Percentiles rank a stretch among this genome's conserved stretches.
Conservation (phyloP, 306 rosid species). For the Leucaena leucocephala region DNA sequence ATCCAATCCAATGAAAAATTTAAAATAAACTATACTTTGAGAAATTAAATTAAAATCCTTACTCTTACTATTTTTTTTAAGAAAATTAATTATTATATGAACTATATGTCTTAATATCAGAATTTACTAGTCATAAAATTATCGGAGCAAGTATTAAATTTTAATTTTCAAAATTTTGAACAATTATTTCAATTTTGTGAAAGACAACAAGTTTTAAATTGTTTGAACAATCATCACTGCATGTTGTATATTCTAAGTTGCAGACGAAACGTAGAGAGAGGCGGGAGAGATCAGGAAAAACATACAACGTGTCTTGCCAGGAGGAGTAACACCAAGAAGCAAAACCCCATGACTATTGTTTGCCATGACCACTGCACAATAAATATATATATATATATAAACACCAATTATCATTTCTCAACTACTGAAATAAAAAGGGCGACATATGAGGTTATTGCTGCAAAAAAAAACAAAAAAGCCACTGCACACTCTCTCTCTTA, state of each 20-base stretch:
- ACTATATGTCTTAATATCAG: neutral
- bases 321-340: conserved; percentile 77
- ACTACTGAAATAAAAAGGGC: too few relatives aligned
- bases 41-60: too few relatives aligned
- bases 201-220: neutral
- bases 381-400: neutral
- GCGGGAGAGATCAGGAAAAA: conserved; percentile 5
- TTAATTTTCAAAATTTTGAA: too few relatives aligned
- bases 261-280: neutral
- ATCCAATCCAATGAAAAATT: too few relatives aligned
- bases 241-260: neutral
- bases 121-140: too few relatives aligned
- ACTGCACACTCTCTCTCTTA: too few relatives aligned
- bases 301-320: conserved; percentile 82
- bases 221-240: neutral
- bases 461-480: too few relatives aligned
- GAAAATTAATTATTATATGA: too few relatives aligned
- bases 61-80: neutral
- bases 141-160: too few relatives aligned
- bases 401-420: neutral
- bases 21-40: too few relatives aligned
- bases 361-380: conserved; percentile 99
- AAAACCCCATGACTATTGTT: conserved; percentile 83
- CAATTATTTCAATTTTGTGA: neutral
- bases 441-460: too few relatives aligned